phyloP scores from a whole-genome alignment of 2,329 filamentous ascomycete genomes.

The Nemania sp. region DNA sequence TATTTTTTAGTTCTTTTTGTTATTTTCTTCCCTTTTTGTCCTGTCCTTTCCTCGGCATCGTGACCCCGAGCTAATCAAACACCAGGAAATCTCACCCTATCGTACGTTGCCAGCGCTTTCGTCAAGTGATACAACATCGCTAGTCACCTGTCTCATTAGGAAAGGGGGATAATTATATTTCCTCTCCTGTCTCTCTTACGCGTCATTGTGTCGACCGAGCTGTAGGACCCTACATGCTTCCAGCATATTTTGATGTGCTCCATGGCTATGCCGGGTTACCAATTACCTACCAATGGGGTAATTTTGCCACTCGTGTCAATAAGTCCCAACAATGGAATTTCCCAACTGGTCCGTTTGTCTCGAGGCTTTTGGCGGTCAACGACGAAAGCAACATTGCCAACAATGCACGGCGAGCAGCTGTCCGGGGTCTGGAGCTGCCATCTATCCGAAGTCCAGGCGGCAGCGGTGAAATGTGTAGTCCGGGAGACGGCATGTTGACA shows the following conservation, averaged over 20 bases:
- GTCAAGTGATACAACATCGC: conserved; percentile 22
- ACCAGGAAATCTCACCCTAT: conserved; percentile 18
- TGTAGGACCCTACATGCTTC: conserved; percentile 20
- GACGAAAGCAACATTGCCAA: conserved; percentile 13
- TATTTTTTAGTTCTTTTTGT: no score
- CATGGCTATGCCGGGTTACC: background rate
- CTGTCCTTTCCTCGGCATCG: conserved; percentile 10
- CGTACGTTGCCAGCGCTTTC: conserved; percentile 21
- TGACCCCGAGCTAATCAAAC: conserved; percentile 18
- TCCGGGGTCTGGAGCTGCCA: conserved; percentile 7
- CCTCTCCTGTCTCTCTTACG: conserved; percentile 14
- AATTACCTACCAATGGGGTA: background rate
- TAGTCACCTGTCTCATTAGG: conserved; percentile 18
- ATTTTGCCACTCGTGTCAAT: conserved; percentile 17
- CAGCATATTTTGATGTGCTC: background rate
- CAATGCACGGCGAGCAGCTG: conserved; percentile 12
- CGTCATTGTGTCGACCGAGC: conserved; percentile 17
- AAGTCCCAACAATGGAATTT: background rate
- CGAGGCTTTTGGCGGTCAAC: conserved; percentile 10
- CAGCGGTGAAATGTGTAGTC: background rate
- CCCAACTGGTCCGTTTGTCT: conserved; percentile 6
- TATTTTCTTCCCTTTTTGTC: no score
- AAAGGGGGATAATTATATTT: background rate
- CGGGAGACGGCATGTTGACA: conserved; percentile 14
- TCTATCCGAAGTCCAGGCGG: background rate